Evolutionary conservation across 139 green algal genomes (phyloP).

Genomic region (Pseudopediastrum boryanum): DNA sequence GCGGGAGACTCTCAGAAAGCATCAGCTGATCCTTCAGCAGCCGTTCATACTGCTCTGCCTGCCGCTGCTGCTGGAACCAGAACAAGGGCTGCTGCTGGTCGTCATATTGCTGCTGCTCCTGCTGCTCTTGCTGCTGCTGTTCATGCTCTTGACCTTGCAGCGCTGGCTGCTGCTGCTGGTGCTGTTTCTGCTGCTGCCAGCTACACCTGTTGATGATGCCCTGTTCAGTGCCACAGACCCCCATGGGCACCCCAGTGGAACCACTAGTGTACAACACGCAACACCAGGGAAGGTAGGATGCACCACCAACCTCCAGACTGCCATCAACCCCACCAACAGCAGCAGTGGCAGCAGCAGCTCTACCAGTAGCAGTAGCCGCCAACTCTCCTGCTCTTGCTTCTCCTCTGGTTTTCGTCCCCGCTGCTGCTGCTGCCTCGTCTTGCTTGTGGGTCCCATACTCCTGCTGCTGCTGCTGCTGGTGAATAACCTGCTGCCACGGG

Average conservation of each 20-base stretch:
- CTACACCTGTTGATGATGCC: constrained; percentile 59
- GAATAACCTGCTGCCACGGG: too few species aligned
- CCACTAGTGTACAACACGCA: constrained; percentile 77
- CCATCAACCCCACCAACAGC: not conserved
- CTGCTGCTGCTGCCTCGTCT: not conserved
- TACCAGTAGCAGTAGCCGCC: too few species aligned
- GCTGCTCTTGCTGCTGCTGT: constrained; percentile 13
- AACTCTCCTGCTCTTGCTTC: not conserved
- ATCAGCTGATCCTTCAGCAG: constrained; percentile 12
- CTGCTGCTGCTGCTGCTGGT: not conserved
- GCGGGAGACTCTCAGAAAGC: not conserved
- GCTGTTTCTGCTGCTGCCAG: constrained; percentile 60
- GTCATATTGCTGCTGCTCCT: not conserved
- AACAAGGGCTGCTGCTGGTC: not conserved
- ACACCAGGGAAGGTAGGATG: constrained; percentile 37
- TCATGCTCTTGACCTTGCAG: not conserved
- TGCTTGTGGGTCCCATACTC: not conserved
- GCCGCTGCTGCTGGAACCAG: not conserved
- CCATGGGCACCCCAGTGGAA: constrained; percentile 61
- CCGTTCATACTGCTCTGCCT: not conserved
- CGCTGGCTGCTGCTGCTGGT: constrained; percentile 1
- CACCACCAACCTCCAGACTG: not conserved
- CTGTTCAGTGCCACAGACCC: constrained; percentile 55
- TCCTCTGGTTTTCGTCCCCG: not conserved
- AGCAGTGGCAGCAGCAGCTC: not conserved